Evolutionary conservation across 306 rosid genomes (phyloP).

Genomic region (Cucumis cinereus): DNA sequence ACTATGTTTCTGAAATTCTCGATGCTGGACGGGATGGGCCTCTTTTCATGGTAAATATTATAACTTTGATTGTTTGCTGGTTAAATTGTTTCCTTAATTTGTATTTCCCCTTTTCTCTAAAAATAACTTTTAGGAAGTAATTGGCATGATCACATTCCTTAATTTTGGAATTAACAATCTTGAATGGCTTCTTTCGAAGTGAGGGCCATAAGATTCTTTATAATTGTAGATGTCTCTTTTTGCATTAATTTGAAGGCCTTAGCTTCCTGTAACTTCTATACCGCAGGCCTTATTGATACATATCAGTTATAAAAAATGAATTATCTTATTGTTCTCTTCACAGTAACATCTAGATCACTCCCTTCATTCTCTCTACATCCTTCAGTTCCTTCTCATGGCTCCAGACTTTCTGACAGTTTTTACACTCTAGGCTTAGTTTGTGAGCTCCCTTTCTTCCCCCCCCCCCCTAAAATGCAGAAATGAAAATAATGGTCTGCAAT

Average conservation of each 20-base stretch:
- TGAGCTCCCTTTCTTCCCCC: not conserved
- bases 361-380: not conserved
- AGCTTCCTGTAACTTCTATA: not conserved
- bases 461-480: not conserved
- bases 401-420: not conserved
- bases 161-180: not conserved
- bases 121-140: not conserved
- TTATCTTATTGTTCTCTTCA: not conserved
- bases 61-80: conserved; percentile 2
- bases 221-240: not conserved
- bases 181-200: not conserved
- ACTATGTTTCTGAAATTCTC: conserved; percentile 80
- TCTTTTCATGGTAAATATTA: conserved; percentile 73
- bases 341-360: not conserved
- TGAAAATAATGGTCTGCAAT: too few relatives aligned
- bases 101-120: not conserved
- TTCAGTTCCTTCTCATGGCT: not conserved
- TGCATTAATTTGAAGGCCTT: not conserved
- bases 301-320: not conserved
- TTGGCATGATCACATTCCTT: not conserved
- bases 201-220: not conserved
- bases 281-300: not conserved
- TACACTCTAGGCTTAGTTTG: not conserved
- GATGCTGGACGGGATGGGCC: conserved; percentile 71
- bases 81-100: not conserved